Conservation (phyloP, 352 stramenopile genomes). For the Phytopythium helicoides region DNA sequence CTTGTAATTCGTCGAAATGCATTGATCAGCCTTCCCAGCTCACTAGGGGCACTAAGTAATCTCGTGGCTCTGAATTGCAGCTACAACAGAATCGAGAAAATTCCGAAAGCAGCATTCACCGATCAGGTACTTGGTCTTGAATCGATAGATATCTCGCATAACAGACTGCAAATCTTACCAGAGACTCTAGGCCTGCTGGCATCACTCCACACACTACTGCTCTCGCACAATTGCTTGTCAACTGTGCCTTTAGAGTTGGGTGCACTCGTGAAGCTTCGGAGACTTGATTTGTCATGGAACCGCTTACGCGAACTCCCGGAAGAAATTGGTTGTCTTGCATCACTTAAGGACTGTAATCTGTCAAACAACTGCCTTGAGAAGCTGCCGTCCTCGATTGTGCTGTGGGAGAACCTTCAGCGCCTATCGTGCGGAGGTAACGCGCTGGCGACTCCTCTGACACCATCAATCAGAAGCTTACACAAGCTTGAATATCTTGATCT, state of each 20-base stretch:
- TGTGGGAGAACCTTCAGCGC: slow-evolving; percentile 36
- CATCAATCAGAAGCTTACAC: slow-evolving; percentile 20
- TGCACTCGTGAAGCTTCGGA: slow-evolving; percentile 39
- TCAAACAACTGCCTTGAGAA: slow-evolving; percentile 48
- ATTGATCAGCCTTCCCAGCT: slow-evolving; percentile 23
- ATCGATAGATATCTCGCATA: slow-evolving; percentile 36
- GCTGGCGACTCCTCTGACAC: slow-evolving; percentile 34
- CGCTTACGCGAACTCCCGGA: slow-evolving; percentile 45
- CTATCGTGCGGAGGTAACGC: slow-evolving; percentile 56
- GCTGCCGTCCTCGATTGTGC: slow-evolving; percentile 46
- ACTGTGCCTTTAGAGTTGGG: slow-evolving; percentile 50
- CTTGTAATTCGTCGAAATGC: slow-evolving; percentile 42
- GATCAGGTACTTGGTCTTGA: slow-evolving; percentile 26
- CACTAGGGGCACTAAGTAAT: slow-evolving; percentile 21
- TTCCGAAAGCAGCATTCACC: slow-evolving; percentile 27
- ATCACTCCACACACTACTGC: slow-evolving; percentile 26
- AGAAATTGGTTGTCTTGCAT: slow-evolving; percentile 51
- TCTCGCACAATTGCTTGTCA: slow-evolving; percentile 39
- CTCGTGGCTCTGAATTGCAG: slow-evolving; percentile 36
- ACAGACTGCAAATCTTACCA: slow-evolving; percentile 39
- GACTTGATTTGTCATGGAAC: slow-evolving; percentile 68
- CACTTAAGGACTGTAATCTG: slow-evolving; percentile 36
- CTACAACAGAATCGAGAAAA: slow-evolving; percentile 33
- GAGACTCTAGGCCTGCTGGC: slow-evolving; percentile 38
- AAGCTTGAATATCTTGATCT: slow-evolving; percentile 60